Percentiles rank a stretch among this genome's conserved stretches.
Conservation (phyloP, 1,139 yeast genomes). For the Protomyces macrosporus region DNA sequence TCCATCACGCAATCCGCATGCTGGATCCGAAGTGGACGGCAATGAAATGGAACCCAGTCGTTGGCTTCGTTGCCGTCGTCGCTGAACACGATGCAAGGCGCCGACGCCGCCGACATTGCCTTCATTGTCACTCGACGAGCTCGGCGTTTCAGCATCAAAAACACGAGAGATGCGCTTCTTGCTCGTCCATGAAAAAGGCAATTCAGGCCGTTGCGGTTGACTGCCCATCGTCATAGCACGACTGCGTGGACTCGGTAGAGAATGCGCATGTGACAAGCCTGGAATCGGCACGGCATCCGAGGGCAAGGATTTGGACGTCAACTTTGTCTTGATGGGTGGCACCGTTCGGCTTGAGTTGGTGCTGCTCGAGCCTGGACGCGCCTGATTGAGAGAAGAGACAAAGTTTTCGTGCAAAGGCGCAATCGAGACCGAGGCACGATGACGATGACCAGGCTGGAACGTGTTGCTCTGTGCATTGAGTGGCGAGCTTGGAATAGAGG, state of each 20-base stretch:
- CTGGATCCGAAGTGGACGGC: neutral
- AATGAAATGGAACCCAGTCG: constrained; percentile 36
- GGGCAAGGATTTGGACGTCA: constrained; percentile 13
- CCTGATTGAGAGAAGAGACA: neutral
- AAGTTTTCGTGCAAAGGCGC: neutral
- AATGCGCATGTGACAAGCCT: neutral
- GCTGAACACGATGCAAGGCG: constrained; percentile 52
- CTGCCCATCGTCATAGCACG: constrained; percentile 19
- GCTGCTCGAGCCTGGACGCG: neutral
- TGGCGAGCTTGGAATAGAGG: constrained; percentile 30
- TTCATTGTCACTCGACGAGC: constrained; percentile 67
- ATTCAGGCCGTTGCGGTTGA: constrained; percentile 14
- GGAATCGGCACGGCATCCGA: constrained; percentile 26
- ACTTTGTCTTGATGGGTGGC: constrained; percentile 9
- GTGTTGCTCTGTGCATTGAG: constrained; percentile 4
- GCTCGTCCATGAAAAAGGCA: constrained; percentile 13
- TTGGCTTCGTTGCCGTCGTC: constrained; percentile 52
- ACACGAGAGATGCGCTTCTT: constrained; percentile 35
- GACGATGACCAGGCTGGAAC: neutral
- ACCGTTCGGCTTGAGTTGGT: neutral
- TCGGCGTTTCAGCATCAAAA: constrained; percentile 48
- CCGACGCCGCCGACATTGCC: constrained; percentile 45
- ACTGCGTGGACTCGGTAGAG: constrained; percentile 17
- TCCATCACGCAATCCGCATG: too few relatives aligned
- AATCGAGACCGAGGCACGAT: neutral